Evolutionary conservation across 192 early-diverging fungal genomes (phyloP).

Genomic region (Coemansia sp.): DNA sequence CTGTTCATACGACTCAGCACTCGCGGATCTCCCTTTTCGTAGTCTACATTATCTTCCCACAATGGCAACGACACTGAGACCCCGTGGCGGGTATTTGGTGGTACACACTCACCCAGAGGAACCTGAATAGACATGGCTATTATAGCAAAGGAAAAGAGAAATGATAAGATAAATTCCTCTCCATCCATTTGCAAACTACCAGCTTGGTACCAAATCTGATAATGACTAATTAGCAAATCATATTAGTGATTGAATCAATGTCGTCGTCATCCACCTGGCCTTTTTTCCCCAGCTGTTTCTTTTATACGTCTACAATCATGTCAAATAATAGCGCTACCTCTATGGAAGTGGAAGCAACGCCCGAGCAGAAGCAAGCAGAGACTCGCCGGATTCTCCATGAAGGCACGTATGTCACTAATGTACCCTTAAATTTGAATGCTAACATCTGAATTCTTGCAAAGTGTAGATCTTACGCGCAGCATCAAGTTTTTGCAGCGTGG

Average conservation of each 20-base stretch:
- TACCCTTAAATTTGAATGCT: conserved; percentile 1
- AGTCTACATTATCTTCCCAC: conserved; percentile 88
- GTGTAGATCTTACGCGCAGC: conserved; percentile 84
- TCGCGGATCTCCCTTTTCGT: conserved; percentile 80
- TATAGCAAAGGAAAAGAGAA: neutral
- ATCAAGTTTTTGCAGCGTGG: conserved; percentile 78
- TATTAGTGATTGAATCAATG: conserved; percentile 14
- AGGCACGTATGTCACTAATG: conserved; percentile 28
- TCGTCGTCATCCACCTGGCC: conserved; percentile 14
- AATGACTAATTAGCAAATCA: conserved; percentile 11
- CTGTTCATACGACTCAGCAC: conserved; percentile 69
- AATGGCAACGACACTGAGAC: conserved; percentile 88
- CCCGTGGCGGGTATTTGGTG: conserved; percentile 72
- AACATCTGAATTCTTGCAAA: neutral
- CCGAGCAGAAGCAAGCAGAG: conserved; percentile 47
- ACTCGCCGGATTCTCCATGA: conserved; percentile 44
- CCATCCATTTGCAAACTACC: neutral
- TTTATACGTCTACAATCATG: conserved; percentile 14
- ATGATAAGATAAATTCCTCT: neutral
- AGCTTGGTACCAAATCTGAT: conserved; percentile 24
- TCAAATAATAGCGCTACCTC: conserved; percentile 25
- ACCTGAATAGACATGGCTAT: conserved; percentile 20
- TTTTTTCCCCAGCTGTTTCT: neutral
- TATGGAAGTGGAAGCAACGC: conserved; percentile 47
- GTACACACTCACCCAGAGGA: conserved; percentile 69